Percentiles rank a stretch among this genome's conserved stretches.
Conservation (phyloP, 306 rosid genomes). For the Cyclanthera cordifolia region DNA sequence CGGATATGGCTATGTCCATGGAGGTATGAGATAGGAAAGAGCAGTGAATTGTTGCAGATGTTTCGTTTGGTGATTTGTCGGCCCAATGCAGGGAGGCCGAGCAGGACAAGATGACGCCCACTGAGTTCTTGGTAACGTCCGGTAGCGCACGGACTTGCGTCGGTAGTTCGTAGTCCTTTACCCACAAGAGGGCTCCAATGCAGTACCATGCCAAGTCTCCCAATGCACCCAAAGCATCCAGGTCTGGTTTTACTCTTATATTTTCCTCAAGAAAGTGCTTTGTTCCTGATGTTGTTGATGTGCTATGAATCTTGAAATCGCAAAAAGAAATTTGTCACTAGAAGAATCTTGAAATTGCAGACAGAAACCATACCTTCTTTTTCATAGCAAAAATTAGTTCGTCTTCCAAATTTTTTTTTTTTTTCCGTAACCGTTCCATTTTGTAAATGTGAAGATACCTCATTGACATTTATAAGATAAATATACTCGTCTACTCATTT, state of each 20-base stretch:
- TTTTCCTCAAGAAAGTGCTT: slow-evolving; percentile 38
- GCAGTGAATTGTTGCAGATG: slow-evolving; percentile 49
- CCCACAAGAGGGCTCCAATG: slow-evolving; percentile 65
- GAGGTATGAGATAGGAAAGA: slow-evolving; percentile 53
- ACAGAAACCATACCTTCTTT: too few species aligned
- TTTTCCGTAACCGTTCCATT: too few species aligned
- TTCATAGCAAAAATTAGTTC: too few species aligned
- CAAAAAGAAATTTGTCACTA: background rate
- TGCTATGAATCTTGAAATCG: slow-evolving; percentile 45
- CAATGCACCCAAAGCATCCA: slow-evolving; percentile 62
- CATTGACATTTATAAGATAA: too few species aligned
- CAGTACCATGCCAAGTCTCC: slow-evolving; percentile 75
- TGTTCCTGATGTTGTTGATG: slow-evolving; percentile 35
- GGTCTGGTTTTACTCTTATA: slow-evolving; percentile 53
- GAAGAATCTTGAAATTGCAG: too few species aligned
- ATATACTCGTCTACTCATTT: too few species aligned
- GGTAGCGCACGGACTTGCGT: slow-evolving; percentile 42
- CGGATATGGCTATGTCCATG: slow-evolving; percentile 51
- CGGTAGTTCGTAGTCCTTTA: slow-evolving; percentile 49
- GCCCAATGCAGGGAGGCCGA: slow-evolving; percentile 53
- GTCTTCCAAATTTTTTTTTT: too few species aligned
- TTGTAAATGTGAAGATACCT: too few species aligned
- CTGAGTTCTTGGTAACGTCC: slow-evolving; percentile 26
- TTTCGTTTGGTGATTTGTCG: slow-evolving; percentile 20
- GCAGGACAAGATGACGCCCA: slow-evolving; percentile 54